These are phyloP conservation scores for Hansenula lynferdii DNA, from an alignment of 1,139 yeast genomes.

Conservation along the genomic window DNA sequence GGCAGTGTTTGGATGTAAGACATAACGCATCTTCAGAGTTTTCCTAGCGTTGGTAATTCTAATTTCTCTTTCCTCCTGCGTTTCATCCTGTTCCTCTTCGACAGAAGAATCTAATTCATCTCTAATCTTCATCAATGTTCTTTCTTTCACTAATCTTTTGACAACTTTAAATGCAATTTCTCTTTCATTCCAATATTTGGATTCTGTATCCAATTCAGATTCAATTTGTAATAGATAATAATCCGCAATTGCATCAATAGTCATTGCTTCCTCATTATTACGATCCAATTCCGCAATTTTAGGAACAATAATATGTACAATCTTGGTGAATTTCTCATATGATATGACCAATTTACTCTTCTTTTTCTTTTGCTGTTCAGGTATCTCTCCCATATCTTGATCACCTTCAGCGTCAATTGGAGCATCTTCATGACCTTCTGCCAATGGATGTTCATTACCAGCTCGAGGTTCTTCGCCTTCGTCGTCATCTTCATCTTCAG, in stretches of 20 bases:
- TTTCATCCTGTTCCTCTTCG: conserved; percentile 26
- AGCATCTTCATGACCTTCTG: conserved; percentile 7
- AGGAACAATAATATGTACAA: conserved; percentile 77
- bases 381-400: conserved; percentile 2
- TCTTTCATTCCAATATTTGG: conserved; percentile 67
- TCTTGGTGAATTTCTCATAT: conserved; percentile 80
- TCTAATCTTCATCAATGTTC: conserved; percentile 76
- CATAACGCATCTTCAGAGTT: conserved; percentile 44
- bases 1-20: conserved; percentile 88
- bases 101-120: conserved; percentile 41
- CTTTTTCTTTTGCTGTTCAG: conserved; percentile 13
- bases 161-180: conserved; percentile 75
- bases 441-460: conserved; percentile 6
- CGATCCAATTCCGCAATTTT: conserved; percentile 52
- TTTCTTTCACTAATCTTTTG: conserved; percentile 79
- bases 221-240: conserved; percentile 81
- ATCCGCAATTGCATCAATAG: conserved; percentile 65
- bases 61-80: conserved; percentile 24
- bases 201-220: conserved; percentile 63
- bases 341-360: conserved; percentile 57
- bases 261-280: conserved; percentile 55
- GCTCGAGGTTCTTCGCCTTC: conserved; percentile 14
- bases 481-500: conserved; percentile 49
- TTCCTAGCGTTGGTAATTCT: conserved; percentile 24
- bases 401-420: not conserved